Base-by-base conservation (phyloP, 2,329 filamentous ascomycete species). In the Microthyrium microscopicum region DNA sequence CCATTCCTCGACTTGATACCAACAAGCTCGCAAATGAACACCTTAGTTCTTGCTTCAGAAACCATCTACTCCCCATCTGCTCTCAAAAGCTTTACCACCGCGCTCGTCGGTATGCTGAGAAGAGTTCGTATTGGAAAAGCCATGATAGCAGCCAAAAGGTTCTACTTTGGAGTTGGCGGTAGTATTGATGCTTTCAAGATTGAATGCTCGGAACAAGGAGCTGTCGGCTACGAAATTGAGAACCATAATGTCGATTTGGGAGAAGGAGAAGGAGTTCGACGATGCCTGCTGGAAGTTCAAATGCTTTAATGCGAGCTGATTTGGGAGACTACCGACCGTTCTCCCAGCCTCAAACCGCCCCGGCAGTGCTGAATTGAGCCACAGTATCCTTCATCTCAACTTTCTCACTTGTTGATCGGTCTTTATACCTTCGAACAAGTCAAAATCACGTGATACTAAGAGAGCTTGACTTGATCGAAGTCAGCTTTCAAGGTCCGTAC, bases 121-220 rank as follows among this genome's bases (percentile, higher is more conserved):
- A 44, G 57, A 11, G 60, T 73, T 31, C 58, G 62, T 32, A 56
- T 58, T 33, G 69, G 72, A 0, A 67, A 66, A 31, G 73, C 76
- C 1, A 58, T 83, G 15, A 66, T 87, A 4, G 80, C 69, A 3
- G 81, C 81, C 1, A 89, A 89, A 58, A 69, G 71, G 42, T 64
- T 85, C 8, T 89, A 89, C 53, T 89, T 89, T 54, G 81, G 81
- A 3, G 81, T 89, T 4, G 81, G 81, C 0, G 81, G 81, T 0
- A 84, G 79, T 15, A 65, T 89, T 16, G 77, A 83, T 49, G 79
- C 80, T 42, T 82, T 89, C 44, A 55, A 61, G 37, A 52, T 55
- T 30, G 56, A 55, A 32, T 61, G 57, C 42, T 46, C 51, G 17
- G 49, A 49, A 27, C 46, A 45, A 20, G 57, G 58, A 4, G 56